These are phyloP conservation scores for Kluyveromyces sp. DNA, from an alignment of 1,139 yeast genomes.

Conservation along the genomic window DNA sequence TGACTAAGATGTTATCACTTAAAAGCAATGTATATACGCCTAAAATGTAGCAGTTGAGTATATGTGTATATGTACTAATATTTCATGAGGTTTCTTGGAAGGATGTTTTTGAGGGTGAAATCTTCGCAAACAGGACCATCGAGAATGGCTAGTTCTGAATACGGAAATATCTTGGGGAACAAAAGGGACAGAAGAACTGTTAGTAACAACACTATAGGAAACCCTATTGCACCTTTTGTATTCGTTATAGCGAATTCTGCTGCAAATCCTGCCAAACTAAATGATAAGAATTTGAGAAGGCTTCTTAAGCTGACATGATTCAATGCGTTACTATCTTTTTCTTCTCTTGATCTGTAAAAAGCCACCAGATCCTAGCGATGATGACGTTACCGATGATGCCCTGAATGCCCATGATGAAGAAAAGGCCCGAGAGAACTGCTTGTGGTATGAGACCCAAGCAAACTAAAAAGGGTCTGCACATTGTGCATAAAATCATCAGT, in stretches of 20 bases:
- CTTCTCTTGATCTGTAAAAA: slow-evolving; percentile 49
- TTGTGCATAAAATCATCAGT: slow-evolving; percentile 69
- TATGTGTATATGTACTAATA: neutral
- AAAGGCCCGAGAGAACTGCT: slow-evolving; percentile 84
- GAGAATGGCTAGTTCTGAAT: slow-evolving; percentile 49
- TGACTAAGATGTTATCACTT: neutral
- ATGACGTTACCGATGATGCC: slow-evolving; percentile 67
- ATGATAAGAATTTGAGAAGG: slow-evolving; percentile 48
- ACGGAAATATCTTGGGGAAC: slow-evolving; percentile 59
- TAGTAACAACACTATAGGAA: slow-evolving; percentile 77
- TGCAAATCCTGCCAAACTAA: slow-evolving; percentile 62
- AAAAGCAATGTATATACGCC: neutral
- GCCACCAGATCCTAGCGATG: slow-evolving; percentile 51
- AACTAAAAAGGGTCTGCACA: slow-evolving; percentile 78
- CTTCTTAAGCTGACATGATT: slow-evolving; percentile 35
- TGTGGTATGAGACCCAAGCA: slow-evolving; percentile 88
- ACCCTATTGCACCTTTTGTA: slow-evolving; percentile 89
- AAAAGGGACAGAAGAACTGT: slow-evolving; percentile 49
- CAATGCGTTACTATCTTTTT: slow-evolving; percentile 31
- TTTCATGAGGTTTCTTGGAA: slow-evolving; percentile 16
- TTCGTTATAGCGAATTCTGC: slow-evolving; percentile 81
- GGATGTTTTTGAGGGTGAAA: slow-evolving; percentile 32
- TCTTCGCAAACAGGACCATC: slow-evolving; percentile 45
- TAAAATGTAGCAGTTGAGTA: neutral
- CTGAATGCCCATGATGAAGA: slow-evolving; percentile 85